These are phyloP conservation scores for Metrosideros polymorpha DNA, from an alignment of 441 rosid species.

Conservation along the genomic window DNA sequence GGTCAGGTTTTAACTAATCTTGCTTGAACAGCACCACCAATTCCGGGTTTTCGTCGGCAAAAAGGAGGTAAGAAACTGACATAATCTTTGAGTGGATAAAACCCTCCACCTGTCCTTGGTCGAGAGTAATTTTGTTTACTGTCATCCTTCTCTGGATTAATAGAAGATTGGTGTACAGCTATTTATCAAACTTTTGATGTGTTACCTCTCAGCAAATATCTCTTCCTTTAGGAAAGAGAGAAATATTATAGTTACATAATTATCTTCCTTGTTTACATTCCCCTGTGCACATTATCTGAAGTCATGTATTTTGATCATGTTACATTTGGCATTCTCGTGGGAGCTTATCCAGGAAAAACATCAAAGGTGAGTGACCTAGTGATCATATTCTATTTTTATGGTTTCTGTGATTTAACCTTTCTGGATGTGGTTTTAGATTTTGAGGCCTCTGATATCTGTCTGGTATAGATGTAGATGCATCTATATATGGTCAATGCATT, in stretches of 20 bases:
- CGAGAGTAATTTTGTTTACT: background rate
- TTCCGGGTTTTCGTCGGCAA: constrained; percentile 53
- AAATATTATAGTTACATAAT: background rate
- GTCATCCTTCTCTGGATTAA: background rate
- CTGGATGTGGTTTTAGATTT: background rate
- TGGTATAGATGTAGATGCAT: no score
- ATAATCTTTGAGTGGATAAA: background rate
- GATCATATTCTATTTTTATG: background rate
- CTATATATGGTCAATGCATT: background rate
- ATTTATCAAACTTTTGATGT: background rate
- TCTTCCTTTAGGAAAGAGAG: background rate
- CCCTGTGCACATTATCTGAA: background rate
- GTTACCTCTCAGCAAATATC: background rate
- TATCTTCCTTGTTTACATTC: background rate
- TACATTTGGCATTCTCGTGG: constrained; percentile 13
- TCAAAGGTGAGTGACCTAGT: constrained; percentile 25
- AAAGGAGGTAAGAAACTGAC: constrained; percentile 43
- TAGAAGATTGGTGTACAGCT: background rate
- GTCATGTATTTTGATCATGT: background rate
- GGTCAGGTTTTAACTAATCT: constrained; percentile 33
- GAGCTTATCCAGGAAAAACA: constrained; percentile 44
- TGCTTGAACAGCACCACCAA: constrained; percentile 46
- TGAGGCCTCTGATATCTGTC: background rate
- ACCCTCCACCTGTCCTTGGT: background rate
- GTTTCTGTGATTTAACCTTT: background rate